Evolutionary conservation across 2,329 filamentous ascomycete species (phyloP).

Genomic region (Alternaria tenuissima): DNA sequence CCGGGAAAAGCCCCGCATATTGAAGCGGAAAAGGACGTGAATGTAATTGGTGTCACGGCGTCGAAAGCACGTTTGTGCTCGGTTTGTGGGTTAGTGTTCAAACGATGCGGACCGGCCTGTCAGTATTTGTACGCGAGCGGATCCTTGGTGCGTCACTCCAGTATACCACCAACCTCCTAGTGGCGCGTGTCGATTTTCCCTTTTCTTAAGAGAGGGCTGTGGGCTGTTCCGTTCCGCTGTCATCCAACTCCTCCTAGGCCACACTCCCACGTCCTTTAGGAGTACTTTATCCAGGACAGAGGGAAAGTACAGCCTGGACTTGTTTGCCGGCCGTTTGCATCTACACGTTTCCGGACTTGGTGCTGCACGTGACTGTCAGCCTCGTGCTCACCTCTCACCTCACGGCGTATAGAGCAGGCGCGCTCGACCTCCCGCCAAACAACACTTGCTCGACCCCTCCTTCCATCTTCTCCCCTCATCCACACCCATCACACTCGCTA

Average conservation of each 20-base stretch:
- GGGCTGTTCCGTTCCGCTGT: neutral
- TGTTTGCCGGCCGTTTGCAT: conserved; percentile 3
- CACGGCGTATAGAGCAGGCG: neutral
- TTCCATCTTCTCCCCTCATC: neutral
- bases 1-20: conserved; percentile 17
- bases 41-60: conserved; percentile 37
- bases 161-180: conserved; percentile 12
- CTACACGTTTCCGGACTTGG: neutral
- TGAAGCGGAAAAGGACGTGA: conserved; percentile 13
- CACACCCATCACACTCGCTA: neutral
- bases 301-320: neutral
- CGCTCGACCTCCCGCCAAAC: conserved; percentile 1
- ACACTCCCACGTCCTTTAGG: neutral
- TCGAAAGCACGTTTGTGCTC: conserved; percentile 32
- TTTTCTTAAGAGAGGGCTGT: conserved; percentile 10
- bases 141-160: conserved; percentile 33
- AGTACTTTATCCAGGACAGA: neutral
- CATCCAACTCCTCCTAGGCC: neutral
- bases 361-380: conserved; percentile 1
- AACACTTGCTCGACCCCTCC: neutral
- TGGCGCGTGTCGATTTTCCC: conserved; percentile 8
- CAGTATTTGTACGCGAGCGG: conserved; percentile 38
- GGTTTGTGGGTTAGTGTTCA: conserved; percentile 31
- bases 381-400: neutral
- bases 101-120: conserved; percentile 31